Percentiles rank a stretch among this genome's conserved stretches.
Conservation (phyloP, 225 moss, liverwort and hornwort species). For the Anthoceros angustus region DNA sequence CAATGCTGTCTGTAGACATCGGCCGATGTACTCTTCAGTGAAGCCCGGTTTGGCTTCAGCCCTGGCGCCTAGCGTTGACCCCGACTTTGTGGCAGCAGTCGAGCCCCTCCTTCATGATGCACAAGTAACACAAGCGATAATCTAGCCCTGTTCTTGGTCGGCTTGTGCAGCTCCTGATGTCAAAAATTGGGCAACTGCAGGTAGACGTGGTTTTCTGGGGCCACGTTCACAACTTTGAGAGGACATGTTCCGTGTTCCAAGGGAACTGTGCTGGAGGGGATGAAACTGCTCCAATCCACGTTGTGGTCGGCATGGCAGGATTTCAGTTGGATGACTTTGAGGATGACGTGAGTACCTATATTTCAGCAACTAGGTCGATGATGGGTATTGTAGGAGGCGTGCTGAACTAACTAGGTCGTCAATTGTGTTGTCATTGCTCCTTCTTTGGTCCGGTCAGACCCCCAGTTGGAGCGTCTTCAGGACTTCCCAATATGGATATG, state of each 20-base stretch:
- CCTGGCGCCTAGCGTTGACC: constrained; percentile 41
- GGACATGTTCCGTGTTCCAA: constrained; percentile 28
- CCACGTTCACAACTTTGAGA: constrained; percentile 59
- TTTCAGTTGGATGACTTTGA: constrained; percentile 14
- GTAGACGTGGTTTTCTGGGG: constrained; percentile 45
- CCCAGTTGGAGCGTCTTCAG: not conserved
- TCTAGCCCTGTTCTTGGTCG: not conserved
- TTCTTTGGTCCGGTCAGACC: not conserved
- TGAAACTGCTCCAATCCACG: constrained; percentile 43
- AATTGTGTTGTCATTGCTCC: not conserved
- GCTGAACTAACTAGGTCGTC: not conserved
- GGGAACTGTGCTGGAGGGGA: constrained; percentile 18
- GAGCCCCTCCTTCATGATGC: constrained; percentile 31
- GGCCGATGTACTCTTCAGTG: constrained; percentile 68
- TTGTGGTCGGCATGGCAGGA: constrained; percentile 38
- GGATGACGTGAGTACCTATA: not conserved
- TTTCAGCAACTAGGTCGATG: not conserved
- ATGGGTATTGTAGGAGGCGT: not conserved
- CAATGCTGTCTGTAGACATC: constrained; percentile 39
- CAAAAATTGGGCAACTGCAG: constrained; percentile 12
- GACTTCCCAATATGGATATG: not conserved
- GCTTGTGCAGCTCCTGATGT: not conserved
- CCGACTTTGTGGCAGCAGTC: constrained; percentile 22
- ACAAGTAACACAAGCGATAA: constrained; percentile 12
- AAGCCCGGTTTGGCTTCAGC: constrained; percentile 5